Conservation (phyloP, 2,329 filamentous ascomycete species). For the Alternaria viburni region DNA sequence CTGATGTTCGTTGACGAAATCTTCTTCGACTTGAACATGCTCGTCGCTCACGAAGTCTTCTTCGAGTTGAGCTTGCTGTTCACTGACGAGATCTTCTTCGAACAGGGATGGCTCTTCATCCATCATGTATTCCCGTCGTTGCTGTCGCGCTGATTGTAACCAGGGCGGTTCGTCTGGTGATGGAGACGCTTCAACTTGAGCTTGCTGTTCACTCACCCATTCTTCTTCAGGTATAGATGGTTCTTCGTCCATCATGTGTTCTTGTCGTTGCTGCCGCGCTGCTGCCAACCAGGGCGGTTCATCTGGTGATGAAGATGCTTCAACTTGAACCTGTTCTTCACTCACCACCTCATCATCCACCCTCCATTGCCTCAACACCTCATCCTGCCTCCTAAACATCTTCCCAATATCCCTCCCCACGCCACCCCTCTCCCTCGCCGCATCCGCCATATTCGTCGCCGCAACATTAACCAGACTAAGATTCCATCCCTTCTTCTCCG, state of each 20-base stretch:
- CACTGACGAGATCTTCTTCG: not conserved
- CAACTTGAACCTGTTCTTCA: no score
- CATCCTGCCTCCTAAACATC: slow-evolving; percentile 82
- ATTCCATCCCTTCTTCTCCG: slow-evolving; percentile 74
- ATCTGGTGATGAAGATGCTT: not conserved
- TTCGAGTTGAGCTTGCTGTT: not conserved
- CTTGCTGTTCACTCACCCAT: not conserved
- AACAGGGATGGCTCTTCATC: slow-evolving; percentile 29
- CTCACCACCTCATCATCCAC: slow-evolving; percentile 38
- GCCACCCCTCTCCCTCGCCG: slow-evolving; percentile 53
- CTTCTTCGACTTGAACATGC: not conserved
- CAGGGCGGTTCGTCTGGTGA: not conserved
- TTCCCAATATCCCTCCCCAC: slow-evolving; percentile 75
- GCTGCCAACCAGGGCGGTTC: not conserved
- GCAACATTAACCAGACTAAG: slow-evolving; percentile 85
- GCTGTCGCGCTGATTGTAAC: not conserved
- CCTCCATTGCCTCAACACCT: slow-evolving; percentile 70
- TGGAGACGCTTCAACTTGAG: not conserved
- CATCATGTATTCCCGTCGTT: not conserved
- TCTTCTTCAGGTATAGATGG: not conserved
- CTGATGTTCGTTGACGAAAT: accelerated
- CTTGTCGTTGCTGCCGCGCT: not conserved
- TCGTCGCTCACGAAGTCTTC: accelerated
- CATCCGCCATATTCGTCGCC: slow-evolving; percentile 77
- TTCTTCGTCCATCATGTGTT: not conserved